These are phyloP conservation scores for Isabelozyma gotoi DNA, from an alignment of 805 yeast genomes.

Conservation along the genomic window DNA sequence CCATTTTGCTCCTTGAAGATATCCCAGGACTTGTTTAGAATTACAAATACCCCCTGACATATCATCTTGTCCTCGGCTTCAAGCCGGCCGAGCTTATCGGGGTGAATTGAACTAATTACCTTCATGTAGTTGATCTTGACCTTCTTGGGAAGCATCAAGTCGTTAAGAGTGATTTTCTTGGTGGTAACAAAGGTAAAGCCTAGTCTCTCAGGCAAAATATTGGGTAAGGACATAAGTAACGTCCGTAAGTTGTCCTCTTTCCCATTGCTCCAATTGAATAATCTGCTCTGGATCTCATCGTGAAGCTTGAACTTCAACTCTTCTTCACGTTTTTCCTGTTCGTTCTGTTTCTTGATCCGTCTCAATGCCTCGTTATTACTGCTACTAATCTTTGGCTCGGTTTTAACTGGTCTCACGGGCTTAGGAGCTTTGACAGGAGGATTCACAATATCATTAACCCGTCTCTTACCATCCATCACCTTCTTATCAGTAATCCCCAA, in stretches of 20 bases:
- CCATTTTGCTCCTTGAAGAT: constrained; percentile 59
- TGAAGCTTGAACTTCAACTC: constrained; percentile 50
- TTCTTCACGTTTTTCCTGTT: constrained; percentile 53
- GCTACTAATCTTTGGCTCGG: constrained; percentile 2
- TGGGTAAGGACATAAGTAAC: constrained; percentile 66
- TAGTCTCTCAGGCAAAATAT: constrained; percentile 49
- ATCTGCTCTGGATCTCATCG: constrained; percentile 57
- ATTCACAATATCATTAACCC: constrained; percentile 66
- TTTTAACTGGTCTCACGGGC: constrained; percentile 9
- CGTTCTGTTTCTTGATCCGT: constrained; percentile 49
- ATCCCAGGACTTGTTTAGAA: constrained; percentile 90
- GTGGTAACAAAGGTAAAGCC: constrained; percentile 28
- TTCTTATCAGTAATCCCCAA: constrained; percentile 61
- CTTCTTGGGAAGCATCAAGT: constrained; percentile 83
- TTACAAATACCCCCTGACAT: constrained; percentile 83
- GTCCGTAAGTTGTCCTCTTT: constrained; percentile 82
- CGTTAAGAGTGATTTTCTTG: constrained; percentile 56
- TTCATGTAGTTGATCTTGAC: constrained; percentile 84
- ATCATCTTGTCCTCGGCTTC: constrained; percentile 73
- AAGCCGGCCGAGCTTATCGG: constrained; percentile 73
- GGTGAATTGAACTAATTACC: constrained; percentile 75
- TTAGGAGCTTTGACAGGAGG: constrained; percentile 37
- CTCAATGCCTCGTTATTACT: constrained; percentile 30
- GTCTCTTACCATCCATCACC: constrained; percentile 75
- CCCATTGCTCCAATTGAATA: constrained; percentile 67